Conservation (phyloP, 2,329 filamentous ascomycete genomes). For the Pseudocercospora vitis region DNA sequence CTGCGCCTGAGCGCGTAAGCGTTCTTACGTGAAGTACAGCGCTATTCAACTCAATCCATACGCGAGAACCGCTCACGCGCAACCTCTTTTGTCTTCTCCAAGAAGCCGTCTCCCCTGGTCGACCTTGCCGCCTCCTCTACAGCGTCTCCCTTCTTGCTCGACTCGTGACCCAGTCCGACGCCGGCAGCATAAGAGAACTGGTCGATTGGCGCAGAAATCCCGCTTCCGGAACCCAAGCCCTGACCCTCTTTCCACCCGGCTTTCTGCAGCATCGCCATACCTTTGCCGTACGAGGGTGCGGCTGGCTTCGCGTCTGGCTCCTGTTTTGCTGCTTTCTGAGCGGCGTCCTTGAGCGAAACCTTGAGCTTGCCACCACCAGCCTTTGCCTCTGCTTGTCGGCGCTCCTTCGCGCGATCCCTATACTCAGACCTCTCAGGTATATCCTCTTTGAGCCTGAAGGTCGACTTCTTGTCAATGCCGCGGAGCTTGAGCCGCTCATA, state of each 20-base stretch:
- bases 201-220: constrained; percentile 63
- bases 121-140: constrained; percentile 61
- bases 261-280: constrained; percentile 59
- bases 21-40: too few species aligned
- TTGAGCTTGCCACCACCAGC: constrained; percentile 21
- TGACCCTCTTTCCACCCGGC: constrained; percentile 69
- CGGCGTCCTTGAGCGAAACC: constrained; percentile 30
- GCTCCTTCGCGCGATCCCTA: constrained; percentile 67
- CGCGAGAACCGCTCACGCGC: constrained; percentile 66
- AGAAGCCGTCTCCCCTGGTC: constrained; percentile 59
- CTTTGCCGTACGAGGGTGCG: constrained; percentile 37
- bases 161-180: constrained; percentile 68
- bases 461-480: constrained; percentile 20
- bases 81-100: constrained; percentile 64
- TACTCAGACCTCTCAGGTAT: constrained; percentile 43
- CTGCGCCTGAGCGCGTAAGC: too few species aligned
- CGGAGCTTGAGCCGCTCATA: constrained; percentile 25
- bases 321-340: constrained; percentile 15
- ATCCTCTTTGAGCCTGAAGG: constrained; percentile 23
- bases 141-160: constrained; percentile 69
- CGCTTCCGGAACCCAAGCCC: constrained; percentile 62
- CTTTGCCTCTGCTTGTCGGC: constrained; percentile 62
- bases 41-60: constrained; percentile 49
- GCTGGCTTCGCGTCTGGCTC: constrained; percentile 17
- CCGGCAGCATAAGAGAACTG: constrained; percentile 66